Evolutionary conservation across 495 filamentous ascomycete species (phyloP).

Genomic region (Annulohypoxylon stygium): DNA sequence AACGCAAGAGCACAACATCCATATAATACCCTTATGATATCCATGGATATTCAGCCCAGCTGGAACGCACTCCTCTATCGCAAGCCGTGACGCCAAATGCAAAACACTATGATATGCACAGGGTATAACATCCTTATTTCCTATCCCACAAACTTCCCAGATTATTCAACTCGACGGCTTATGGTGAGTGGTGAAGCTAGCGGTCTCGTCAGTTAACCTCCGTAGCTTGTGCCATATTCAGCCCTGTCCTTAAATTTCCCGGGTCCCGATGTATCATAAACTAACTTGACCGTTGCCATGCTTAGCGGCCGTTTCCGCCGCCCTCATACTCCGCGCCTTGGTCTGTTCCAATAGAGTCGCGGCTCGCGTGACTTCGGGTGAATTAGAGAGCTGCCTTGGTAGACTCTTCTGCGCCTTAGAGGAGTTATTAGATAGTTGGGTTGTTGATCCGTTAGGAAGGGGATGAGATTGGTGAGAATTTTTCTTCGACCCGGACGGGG

Average conservation of each 20-base stretch:
- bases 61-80: slow-evolving; percentile 32
- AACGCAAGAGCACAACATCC: slow-evolving; percentile 3
- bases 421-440: slow-evolving; percentile 45
- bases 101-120: slow-evolving; percentile 47
- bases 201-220: background rate
- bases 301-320: slow-evolving; percentile 37
- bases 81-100: slow-evolving; percentile 48
- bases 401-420: slow-evolving; percentile 39
- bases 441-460: slow-evolving; percentile 47
- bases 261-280: slow-evolving; percentile 26
- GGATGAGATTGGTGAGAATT: slow-evolving; percentile 52
- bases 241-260: slow-evolving; percentile 15
- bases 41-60: slow-evolving; percentile 7
- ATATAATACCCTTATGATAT: background rate
- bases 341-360: slow-evolving; percentile 50
- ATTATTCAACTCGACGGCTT: slow-evolving; percentile 38
- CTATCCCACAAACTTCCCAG: slow-evolving; percentile 28
- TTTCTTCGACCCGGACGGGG: slow-evolving; percentile 49
- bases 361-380: slow-evolving; percentile 51
- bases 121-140: slow-evolving; percentile 49
- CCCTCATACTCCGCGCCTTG: slow-evolving; percentile 45
- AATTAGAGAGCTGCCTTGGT: slow-evolving; percentile 45
- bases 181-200: background rate
- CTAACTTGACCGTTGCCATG: slow-evolving; percentile 41
- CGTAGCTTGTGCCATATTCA: slow-evolving; percentile 25